Evolutionary conservation across 495 filamentous ascomycete species (phyloP).

Genomic region (Neurospora hispaniola): DNA sequence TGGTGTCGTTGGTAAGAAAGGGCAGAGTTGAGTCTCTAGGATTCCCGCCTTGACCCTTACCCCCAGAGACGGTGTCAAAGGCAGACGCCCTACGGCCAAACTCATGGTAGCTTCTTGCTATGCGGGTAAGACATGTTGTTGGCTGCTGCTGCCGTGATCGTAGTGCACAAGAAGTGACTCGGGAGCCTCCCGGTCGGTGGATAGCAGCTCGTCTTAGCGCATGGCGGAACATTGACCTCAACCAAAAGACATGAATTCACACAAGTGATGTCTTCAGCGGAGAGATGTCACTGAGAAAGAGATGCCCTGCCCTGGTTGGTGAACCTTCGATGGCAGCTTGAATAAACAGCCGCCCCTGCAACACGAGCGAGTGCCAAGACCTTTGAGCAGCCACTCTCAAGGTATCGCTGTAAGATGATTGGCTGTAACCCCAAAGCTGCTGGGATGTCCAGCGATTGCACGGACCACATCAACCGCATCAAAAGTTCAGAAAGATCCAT

Average conservation of each 20-base stretch:
- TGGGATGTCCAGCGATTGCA: neutral
- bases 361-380: neutral
- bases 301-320: neutral
- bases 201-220: constrained; percentile 15
- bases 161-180: neutral
- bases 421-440: neutral
- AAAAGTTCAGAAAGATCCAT: neutral
- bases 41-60: neutral
- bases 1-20: constrained; percentile 45
- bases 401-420: neutral
- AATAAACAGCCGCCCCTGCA: neutral
- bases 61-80: neutral
- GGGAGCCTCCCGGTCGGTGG: neutral
- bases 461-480: neutral
- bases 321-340: neutral
- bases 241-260: neutral
- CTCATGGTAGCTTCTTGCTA: constrained; percentile 2
- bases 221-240: constrained; percentile 27
- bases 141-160: neutral
- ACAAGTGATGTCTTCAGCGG: neutral
- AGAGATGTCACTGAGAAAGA: neutral
- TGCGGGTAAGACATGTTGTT: neutral
- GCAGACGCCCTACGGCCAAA: neutral
- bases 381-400: neutral
- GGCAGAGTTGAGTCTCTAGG: neutral